Evolutionary conservation across 2,329 filamentous ascomycete genomes (phyloP), one percentile per base, ranked within the genome.

Genomic region (Cercospora zeae-maydis): DNA sequence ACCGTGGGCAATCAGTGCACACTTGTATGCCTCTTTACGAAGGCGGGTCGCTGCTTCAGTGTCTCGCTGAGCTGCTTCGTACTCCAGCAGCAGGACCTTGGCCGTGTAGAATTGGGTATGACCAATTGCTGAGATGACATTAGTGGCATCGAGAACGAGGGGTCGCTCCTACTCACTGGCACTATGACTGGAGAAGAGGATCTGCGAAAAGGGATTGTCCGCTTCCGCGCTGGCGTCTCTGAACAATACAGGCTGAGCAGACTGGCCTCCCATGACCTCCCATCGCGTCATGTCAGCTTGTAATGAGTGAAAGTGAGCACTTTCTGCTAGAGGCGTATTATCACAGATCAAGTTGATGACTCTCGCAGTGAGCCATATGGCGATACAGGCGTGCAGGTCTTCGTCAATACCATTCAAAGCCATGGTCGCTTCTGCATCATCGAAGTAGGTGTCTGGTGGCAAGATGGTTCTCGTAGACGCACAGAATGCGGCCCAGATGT

Each of bases 401-500:
- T 62, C 63, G n/a, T 65, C 56, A 9, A 65, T 37, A 9, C 56
- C 54, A 11, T 30, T 54, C 14, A 62, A 27, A 2, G 31, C 49
- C 16, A 65, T 51, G 27, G 61, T 62, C 3, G 59, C 45, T 36
- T 54, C 36, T 9, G 63, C 55, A 21, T 65, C n/a, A 11, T 65
- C 59, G 36, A 65, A 65, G 51, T 59, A 65, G 1, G 63, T 65
- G n/a, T 59, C 63, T 0, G 63, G 56, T n/a, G 59, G 42, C 27
- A 65, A 27, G 4, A 65, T 65, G 1, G 63, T 65, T 14, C 55
- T 39, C 7, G 59, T 62, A 3, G 51, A 59, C 1, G 63, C 59
- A 37, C 59, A 65, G 16, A 65, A 65, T 13, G 63, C 63, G 1
- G 63, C 63, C 63, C 63, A 65, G 14, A 65, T 65, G 21, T 65